Evolutionary conservation across 2,329 filamentous ascomycete species (phyloP).

Genomic region (Arthrobotrys sinensis): DNA sequence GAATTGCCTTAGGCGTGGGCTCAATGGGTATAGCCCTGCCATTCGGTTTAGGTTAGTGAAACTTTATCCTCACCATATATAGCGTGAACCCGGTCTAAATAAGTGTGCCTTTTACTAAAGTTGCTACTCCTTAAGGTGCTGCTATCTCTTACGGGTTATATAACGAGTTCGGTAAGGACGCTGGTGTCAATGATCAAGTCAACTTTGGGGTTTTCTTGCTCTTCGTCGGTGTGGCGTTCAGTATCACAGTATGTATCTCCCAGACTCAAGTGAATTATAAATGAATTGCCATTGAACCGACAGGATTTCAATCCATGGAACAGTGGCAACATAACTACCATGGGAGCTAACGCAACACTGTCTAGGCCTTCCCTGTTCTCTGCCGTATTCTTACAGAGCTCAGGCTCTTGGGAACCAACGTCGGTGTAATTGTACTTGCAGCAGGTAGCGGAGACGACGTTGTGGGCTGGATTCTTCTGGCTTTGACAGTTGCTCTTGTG

Average conservation of each 20-base stretch:
- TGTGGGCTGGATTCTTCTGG: constrained; percentile 89
- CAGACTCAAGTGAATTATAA: background rate
- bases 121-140: constrained; percentile 58
- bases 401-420: constrained; percentile 84
- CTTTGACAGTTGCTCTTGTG: constrained; percentile 91
- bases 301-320: too few relatives aligned
- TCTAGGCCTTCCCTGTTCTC: constrained; percentile 83
- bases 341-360: background rate
- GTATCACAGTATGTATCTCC: constrained; percentile 78
- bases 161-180: constrained; percentile 77
- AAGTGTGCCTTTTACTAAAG: background rate
- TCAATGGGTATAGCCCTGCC: constrained; percentile 84
- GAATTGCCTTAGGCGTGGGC: constrained; percentile 81
- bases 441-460: constrained; percentile 95
- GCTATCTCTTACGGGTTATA: constrained; percentile 87
- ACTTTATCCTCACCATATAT: background rate
- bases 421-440: constrained; percentile 89
- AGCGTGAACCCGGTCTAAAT: too few relatives aligned
- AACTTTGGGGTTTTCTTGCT: constrained; percentile 72
- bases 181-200: constrained; percentile 66
- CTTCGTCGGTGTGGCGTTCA: constrained; percentile 93
- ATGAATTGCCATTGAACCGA: too few relatives aligned
- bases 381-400: constrained; percentile 93
- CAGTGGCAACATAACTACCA: too few relatives aligned
- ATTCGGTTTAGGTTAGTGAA: constrained; percentile 79